Conservation (phyloP, 2,329 filamentous ascomycete genomes). For the Orbilia javanica region DNA sequence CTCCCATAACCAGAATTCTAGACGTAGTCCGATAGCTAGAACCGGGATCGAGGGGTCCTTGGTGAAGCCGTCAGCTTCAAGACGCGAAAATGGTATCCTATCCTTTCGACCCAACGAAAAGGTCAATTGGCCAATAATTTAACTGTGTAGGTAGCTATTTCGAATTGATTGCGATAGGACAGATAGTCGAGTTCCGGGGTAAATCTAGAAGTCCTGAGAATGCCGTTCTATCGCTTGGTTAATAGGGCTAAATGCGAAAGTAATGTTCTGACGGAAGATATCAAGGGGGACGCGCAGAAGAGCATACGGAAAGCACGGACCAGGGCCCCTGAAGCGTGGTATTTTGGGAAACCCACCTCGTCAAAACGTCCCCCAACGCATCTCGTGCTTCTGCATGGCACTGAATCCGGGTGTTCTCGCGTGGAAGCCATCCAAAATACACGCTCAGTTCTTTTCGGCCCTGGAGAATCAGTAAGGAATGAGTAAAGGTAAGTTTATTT, state of each 20-base stretch:
- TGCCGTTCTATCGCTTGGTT: slow-evolving; percentile 11
- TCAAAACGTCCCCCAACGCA: not conserved
- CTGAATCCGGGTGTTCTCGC: not conserved
- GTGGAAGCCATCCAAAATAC: too few species aligned
- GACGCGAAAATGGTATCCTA: slow-evolving; percentile 1
- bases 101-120: not conserved
- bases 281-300: slow-evolving; percentile 18
- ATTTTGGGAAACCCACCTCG: not conserved
- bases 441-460: too few species aligned
- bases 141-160: not conserved
- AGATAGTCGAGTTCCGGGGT: slow-evolving; percentile 14
- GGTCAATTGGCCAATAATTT: not conserved
- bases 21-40: not conserved
- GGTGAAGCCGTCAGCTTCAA: not conserved
- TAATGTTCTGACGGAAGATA: not conserved
- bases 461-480: too few species aligned
- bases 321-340: slow-evolving; percentile 24
- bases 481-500: too few species aligned
- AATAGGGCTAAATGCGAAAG: slow-evolving; percentile 16
- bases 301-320: not conserved
- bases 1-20: not conserved
- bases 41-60: not conserved
- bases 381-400: not conserved
- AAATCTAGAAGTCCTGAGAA: slow-evolving; percentile 11
- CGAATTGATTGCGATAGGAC: slow-evolving; percentile 2